Evolutionary conservation across 2,329 filamentous ascomycete species (phyloP).

Genomic region (Corniculantispora saksenae): DNA sequence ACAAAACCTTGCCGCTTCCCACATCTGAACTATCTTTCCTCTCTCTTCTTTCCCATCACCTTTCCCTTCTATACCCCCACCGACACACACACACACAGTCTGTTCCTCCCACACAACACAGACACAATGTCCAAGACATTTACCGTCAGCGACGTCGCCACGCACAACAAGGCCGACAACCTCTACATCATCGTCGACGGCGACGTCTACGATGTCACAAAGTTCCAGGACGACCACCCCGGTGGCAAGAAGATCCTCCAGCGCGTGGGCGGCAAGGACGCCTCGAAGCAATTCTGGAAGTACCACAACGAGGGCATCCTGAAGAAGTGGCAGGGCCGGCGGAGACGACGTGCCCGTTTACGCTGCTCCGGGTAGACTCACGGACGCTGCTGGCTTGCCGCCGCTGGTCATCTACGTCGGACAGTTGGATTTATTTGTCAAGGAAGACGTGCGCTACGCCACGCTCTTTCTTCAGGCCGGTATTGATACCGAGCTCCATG

Average conservation of each 20-base stretch:
- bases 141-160: constrained; percentile 79
- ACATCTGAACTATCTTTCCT: not conserved
- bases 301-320: constrained; percentile 84
- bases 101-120: constrained; percentile 9
- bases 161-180: constrained; percentile 84
- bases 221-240: constrained; percentile 82
- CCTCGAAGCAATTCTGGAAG: constrained; percentile 69
- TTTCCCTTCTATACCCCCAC: constrained; percentile 12
- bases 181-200: constrained; percentile 91
- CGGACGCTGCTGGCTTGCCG: too few species aligned
- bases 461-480: too few species aligned
- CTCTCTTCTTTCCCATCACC: constrained; percentile 2
- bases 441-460: too few species aligned
- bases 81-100: not conserved
- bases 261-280: constrained; percentile 65
- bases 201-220: constrained; percentile 93
- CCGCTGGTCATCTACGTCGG: too few species aligned
- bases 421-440: too few species aligned
- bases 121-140: constrained; percentile 83
- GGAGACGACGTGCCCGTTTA: too few species aligned
- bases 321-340: constrained; percentile 80
- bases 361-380: too few species aligned
- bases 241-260: constrained; percentile 70
- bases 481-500: too few species aligned
- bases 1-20: constrained; percentile 17